Evolutionary conservation across 208 protist genomes (phyloP).

Genomic region (Crithidia fasciculata): DNA sequence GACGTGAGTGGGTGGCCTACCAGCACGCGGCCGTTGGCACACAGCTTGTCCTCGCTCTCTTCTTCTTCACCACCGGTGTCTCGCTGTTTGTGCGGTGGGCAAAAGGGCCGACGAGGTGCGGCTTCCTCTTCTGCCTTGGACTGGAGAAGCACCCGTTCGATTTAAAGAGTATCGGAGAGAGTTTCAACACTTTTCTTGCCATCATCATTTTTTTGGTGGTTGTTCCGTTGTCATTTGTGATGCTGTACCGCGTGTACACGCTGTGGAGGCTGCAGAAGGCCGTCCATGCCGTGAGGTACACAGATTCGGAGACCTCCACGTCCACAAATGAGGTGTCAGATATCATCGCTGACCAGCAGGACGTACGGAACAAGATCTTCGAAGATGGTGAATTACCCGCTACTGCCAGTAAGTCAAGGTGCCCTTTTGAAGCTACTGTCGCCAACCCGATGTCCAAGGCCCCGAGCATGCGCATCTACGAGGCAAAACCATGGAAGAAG

Average conservation of each 20-base stretch:
- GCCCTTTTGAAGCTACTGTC: not conserved
- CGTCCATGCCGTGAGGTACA: not conserved
- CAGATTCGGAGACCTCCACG: not conserved
- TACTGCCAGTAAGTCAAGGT: too few species aligned
- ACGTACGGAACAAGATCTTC: too few species aligned
- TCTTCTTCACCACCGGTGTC: constrained; percentile 22
- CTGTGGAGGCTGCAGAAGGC: not conserved
- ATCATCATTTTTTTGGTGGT: constrained; percentile 27
- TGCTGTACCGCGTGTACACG: constrained; percentile 11
- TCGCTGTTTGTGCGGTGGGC: constrained; percentile 20
- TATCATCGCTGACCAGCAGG: not conserved
- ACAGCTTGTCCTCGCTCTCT: constrained; percentile 11
- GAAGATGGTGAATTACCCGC: too few species aligned
- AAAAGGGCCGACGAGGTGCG: constrained; percentile 2
- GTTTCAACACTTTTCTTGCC: constrained; percentile 11
- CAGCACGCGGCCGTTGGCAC: constrained; percentile 17
- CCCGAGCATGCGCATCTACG: constrained; percentile 5
- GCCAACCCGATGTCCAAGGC: constrained; percentile 16
- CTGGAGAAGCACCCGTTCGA: constrained; percentile 3
- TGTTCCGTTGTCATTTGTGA: constrained; percentile 32
- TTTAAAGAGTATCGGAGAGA: not conserved
- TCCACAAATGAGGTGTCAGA: not conserved
- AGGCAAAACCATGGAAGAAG: not conserved
- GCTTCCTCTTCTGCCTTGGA: constrained; percentile 29
- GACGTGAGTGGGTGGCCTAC: constrained; percentile 19